phyloP scores from a whole-genome alignment of 2,329 filamentous ascomycete genomes.

The Xylaria sp. region DNA sequence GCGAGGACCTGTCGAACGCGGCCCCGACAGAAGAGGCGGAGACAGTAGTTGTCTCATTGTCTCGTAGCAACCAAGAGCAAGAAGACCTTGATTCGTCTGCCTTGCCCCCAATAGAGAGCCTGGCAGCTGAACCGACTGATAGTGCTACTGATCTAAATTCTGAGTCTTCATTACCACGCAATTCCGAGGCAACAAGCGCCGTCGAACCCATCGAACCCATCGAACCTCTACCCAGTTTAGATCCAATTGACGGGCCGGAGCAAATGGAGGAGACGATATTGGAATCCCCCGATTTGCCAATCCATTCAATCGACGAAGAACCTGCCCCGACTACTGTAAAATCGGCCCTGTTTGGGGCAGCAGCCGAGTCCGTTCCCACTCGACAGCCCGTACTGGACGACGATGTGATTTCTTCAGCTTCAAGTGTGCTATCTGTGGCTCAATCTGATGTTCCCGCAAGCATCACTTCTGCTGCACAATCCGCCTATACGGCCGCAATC shows the following conservation, averaged over 20 bases:
- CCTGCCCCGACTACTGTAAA: constrained; percentile 45
- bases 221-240: constrained; percentile 31
- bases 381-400: constrained; percentile 58
- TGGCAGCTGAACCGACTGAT: constrained; percentile 32
- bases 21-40: constrained; percentile 38
- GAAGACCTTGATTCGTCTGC: constrained; percentile 34
- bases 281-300: constrained; percentile 36
- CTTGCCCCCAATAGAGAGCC: constrained; percentile 32
- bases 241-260: constrained; percentile 35
- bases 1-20: constrained; percentile 41
- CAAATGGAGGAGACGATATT: constrained; percentile 45
- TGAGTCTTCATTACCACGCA: not conserved
- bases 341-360: constrained; percentile 56
- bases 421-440: constrained; percentile 44
- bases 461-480: constrained; percentile 53
- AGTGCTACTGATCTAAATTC: constrained; percentile 33
- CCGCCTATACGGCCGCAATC: constrained; percentile 69
- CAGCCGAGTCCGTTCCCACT: constrained; percentile 55
- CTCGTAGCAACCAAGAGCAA: constrained; percentile 22
- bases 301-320: constrained; percentile 29
- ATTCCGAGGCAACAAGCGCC: constrained; percentile 33
- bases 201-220: constrained; percentile 37
- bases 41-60: constrained; percentile 36
- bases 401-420: constrained; percentile 48
- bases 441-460: constrained; percentile 45